These are phyloP conservation scores for Cladosporium sp. DNA, from an alignment of 2,329 filamentous ascomycete species.

Conservation along the genomic window DNA sequence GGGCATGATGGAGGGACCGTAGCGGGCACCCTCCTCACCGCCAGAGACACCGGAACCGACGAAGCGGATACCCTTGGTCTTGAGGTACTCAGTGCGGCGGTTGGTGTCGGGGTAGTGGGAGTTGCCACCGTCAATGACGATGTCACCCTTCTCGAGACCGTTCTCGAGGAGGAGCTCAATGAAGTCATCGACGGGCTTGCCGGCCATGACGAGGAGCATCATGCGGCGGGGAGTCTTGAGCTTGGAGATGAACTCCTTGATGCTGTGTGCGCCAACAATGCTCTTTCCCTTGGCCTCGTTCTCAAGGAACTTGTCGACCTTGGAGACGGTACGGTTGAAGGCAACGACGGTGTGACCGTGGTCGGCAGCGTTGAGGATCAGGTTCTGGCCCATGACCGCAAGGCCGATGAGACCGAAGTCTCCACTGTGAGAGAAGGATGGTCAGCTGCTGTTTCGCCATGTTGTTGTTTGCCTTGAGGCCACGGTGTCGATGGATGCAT, in stretches of 20 bases:
- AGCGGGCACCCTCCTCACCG: constrained; percentile 98
- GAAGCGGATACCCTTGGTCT: constrained; percentile 85
- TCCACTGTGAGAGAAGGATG: constrained; percentile 39
- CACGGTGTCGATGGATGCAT: neutral
- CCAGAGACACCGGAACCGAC: constrained; percentile 97
- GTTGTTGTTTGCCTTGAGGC: neutral
- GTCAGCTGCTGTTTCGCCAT: constrained; percentile 25
- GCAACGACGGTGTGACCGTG: constrained; percentile 90
- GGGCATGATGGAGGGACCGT: constrained; percentile 96
- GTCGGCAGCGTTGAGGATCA: constrained; percentile 57
- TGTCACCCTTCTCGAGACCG: constrained; percentile 80
- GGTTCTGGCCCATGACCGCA: constrained; percentile 55
- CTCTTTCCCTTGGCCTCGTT: constrained; percentile 71
- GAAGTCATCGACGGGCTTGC: constrained; percentile 97
- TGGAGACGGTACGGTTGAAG: constrained; percentile 97
- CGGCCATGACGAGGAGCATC: constrained; percentile 99
- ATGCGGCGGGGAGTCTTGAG: constrained; percentile 95
- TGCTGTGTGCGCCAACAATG: constrained; percentile 87
- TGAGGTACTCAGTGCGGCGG: constrained; percentile 89
- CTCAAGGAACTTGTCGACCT: constrained; percentile 72
- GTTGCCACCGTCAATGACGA: constrained; percentile 99
- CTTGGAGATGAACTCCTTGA: constrained; percentile 93
- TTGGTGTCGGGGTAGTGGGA: constrained; percentile 99
- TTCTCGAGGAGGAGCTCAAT: constrained; percentile 81
- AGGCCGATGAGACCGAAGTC: constrained; percentile 57